Base-by-base conservation (phyloP, 2,329 filamentous ascomycete species). In the Talaromyces sp. region DNA sequence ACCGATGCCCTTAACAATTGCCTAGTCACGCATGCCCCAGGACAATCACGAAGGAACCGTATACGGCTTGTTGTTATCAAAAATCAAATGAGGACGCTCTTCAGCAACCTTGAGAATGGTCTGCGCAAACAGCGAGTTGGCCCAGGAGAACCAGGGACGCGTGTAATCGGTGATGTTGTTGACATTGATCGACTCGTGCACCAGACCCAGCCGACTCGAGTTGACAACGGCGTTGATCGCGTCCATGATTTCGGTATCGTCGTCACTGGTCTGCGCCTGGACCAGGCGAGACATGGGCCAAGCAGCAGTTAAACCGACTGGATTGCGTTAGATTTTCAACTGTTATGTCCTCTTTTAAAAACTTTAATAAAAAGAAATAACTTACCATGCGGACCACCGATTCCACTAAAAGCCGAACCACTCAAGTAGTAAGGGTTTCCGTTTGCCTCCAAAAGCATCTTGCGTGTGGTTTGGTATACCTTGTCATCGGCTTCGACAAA, bases 261-360 rank as follows among this genome's bases (percentile, higher is more conserved):
- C 82, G 56, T 93, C 83, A 6, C 87, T 89, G 0, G 94, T 99
- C 83, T 94, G 91, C 2, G 91, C 91, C 75, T 97, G 92, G 21
- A 97, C 85, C 9, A 99, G 81, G 63, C 97, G 79, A 72, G 90
- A 94, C 92, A 99, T 97, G 0, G 94, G 94, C 94, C 94, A 99
- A 8, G 93, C 94, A 66, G 96, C 90, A 67, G 85, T 80, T n/a
- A 96, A 78, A 0, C 94, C 94, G 65, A 97, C 75, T 89, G 43
- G 3, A 12, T 46, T 19, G 43, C 9, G 43, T 46, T 24, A 46
- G 43, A 46, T 3, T 31, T 53, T 27, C 26, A 32, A 9, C 9
- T 10, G 6, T 14, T 53, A 6, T 26, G 27, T 4, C n/a, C n/a
- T n/a, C n/a, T n/a, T n/a, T n/a, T n/a, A n/a, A n/a, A n/a, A n/a